Conservation (phyloP, 2,329 filamentous ascomycete genomes). For the Neonectria coccinea region DNA sequence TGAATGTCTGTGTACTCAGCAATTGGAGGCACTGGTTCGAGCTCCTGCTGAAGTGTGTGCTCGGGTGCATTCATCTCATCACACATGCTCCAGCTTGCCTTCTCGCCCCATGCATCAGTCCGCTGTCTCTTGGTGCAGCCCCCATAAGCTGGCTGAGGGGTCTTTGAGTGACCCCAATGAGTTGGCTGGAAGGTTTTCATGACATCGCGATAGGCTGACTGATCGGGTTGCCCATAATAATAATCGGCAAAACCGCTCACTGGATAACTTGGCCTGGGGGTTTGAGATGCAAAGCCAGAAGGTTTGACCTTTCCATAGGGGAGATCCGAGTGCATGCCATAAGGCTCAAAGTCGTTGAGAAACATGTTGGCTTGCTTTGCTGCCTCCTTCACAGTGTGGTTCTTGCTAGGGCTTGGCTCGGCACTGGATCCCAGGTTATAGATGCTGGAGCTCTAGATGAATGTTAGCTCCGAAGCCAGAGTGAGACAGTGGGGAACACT, state of each 20-base stretch:
- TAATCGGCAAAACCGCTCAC: too few relatives aligned
- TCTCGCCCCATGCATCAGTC: background rate
- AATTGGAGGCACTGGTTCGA: background rate
- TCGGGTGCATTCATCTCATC: background rate
- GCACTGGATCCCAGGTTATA: background rate
- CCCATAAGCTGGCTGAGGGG: too few relatives aligned
- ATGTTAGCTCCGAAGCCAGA: background rate
- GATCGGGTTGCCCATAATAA: too few relatives aligned
- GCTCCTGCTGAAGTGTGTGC: background rate
- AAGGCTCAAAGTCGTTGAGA: background rate
- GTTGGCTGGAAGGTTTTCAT: too few relatives aligned
- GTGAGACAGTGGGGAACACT: background rate
- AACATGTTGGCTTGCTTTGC: background rate
- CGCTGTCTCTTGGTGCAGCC: background rate
- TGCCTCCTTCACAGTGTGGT: background rate
- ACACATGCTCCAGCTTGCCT: background rate
- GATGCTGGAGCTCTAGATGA: slow-evolving; percentile 5
- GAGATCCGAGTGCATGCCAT: too few relatives aligned
- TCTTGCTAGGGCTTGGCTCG: background rate
- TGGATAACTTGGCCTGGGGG: too few relatives aligned
- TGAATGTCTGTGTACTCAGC: background rate
- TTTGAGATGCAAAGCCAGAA: background rate
- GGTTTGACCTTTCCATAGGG: too few relatives aligned
- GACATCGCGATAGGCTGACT: too few relatives aligned
- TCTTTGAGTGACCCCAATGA: too few relatives aligned